Evolutionary conservation across 805 yeast species (phyloP).

Genomic region (Ascoidea asiatica): DNA sequence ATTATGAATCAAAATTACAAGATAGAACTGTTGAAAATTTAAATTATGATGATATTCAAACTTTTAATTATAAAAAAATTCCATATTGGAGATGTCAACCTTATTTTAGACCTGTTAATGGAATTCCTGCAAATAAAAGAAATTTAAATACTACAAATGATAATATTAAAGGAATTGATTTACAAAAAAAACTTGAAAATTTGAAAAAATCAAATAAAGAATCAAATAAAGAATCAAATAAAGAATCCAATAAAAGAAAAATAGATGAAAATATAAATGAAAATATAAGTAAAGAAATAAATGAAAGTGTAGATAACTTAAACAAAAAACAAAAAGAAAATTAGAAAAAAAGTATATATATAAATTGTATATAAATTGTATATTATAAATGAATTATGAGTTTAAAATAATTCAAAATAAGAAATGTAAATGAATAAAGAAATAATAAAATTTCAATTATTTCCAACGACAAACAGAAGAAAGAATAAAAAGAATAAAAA

Average conservation of each 20-base stretch:
- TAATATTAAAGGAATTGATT: not conserved
- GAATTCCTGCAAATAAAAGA: conserved; percentile 40
- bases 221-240: not conserved
- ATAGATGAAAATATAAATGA: not conserved
- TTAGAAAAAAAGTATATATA: not conserved
- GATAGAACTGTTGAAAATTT: too few relatives aligned
- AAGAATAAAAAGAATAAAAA: too few relatives aligned
- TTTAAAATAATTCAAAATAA: too few relatives aligned
- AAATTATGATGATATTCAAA: too few relatives aligned
- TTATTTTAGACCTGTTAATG: conserved; percentile 80
- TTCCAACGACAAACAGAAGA: too few relatives aligned
- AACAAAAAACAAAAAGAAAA: too few relatives aligned
- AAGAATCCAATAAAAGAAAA: not conserved
- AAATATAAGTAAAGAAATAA: too few relatives aligned
- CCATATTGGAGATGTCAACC: conserved; percentile 98
- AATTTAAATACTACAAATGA: not conserved
- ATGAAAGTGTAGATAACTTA: too few relatives aligned
- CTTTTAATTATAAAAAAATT: conserved; percentile 64
- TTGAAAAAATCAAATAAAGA: not conserved
- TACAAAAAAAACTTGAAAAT: not conserved
- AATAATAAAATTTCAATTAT: too few relatives aligned
- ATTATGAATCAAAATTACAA: conserved; percentile 35
- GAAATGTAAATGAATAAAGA: too few relatives aligned
- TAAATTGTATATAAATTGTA: not conserved
- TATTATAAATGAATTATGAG: not conserved